Evolutionary conservation across 2,329 filamentous ascomycete genomes (phyloP), one percentile per base, ranked within the genome.

Genomic region (Blastomyces parvus): DNA sequence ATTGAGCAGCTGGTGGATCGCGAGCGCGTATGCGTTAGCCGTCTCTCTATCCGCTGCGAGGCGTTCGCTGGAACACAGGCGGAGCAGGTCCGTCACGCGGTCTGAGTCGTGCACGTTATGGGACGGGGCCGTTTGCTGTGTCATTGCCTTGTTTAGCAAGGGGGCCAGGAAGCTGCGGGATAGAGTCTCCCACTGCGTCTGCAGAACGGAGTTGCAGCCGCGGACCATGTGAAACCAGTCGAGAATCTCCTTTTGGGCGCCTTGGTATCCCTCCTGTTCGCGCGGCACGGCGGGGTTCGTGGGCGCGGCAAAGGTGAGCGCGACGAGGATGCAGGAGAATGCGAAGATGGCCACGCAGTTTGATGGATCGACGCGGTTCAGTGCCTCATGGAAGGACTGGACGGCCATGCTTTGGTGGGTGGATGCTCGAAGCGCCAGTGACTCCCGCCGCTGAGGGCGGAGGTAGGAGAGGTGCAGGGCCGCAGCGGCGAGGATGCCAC

Each of bases 291-390:
- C 48, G 42, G 68, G 64, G 27, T 64, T 66, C 13, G 55, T 62
- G 25, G 63, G 61, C 6, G 65, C 46, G 2, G 68, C 70, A 62
- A 71, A 73, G 7, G 71, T 67, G 42, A 72, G 65, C 22, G 71
- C 68, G 48, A 73, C 70, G 30, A 73, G 66, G 60, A 73, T 58
- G 61, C 70, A 72, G 22, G 70, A 71, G 60, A 73, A 72, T 33
- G 67, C 68, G 62, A 71, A 79, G 17, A 79, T 69, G 1, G 76
- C 76, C 14, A 74, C 73, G 38, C 75, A 75, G 61, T 78, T 79
- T 0, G 70, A 68, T 25, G 73, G 69, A 11, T 74, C 74, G 19
- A 79, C 70, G 48, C 73, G 61, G 27, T 63, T 67, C 19, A 73
- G 59, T 27, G 68, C 69, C 22, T 71, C 68, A 57, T 70, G 69